Evolutionary conservation across 2,329 filamentous ascomycete species (phyloP).

Genomic region (Didymella pinodella): DNA sequence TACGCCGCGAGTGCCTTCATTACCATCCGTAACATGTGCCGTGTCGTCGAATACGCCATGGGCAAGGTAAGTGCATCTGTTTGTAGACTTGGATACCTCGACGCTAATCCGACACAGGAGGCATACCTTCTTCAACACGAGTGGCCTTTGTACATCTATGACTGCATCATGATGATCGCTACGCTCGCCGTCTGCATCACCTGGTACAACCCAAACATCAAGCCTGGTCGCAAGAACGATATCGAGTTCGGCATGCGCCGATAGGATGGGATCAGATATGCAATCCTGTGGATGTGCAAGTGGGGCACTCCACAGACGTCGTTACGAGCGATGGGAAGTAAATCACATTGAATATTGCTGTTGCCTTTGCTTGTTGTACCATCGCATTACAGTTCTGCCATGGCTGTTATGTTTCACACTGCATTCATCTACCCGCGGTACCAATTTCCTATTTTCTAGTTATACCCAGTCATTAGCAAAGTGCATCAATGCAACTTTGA

Average conservation of each 20-base stretch:
- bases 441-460: background rate
- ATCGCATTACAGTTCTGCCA: no score
- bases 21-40: conserved; percentile 57
- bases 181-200: conserved; percentile 34
- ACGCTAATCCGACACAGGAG: conserved; percentile 28
- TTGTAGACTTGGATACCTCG: background rate
- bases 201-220: conserved; percentile 42
- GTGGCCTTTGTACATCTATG: conserved; percentile 40
- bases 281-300: background rate
- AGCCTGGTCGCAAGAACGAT: conserved; percentile 28
- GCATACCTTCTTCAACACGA: conserved; percentile 38
- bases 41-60: conserved; percentile 57
- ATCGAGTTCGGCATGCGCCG: conserved; percentile 29
- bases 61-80: conserved; percentile 30
- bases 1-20: conserved; percentile 54
- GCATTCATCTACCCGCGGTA: background rate
- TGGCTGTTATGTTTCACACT: background rate
- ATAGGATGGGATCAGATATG: conserved; percentile 23
- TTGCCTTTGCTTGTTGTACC: background rate
- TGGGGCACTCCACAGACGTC: conserved; percentile 8
- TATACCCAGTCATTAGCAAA: background rate
- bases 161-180: conserved; percentile 38
- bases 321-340: conserved; percentile 6
- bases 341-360: no score
- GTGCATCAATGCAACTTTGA: background rate